Base-by-base conservation (phyloP, 164 flowering plant species). In the Berberis thunbergii region DNA sequence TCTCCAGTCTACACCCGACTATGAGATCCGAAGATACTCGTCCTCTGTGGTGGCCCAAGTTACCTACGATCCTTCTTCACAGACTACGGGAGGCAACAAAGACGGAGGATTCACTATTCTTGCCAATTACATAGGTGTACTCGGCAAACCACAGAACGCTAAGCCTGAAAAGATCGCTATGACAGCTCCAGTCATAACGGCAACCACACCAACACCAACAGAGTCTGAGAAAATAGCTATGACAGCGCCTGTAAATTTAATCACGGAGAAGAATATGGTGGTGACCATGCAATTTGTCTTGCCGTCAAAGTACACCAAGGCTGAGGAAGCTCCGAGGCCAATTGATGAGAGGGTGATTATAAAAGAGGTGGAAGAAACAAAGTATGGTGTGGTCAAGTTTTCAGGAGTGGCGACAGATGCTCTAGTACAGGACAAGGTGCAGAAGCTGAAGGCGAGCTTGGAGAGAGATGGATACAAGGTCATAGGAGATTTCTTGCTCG, bases 181-280 rank as follows among this genome's bases (percentile, higher is more conserved):
- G 96, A 91, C 98, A 0, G 86, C 95, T 0, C 98, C 96, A 0
- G 98, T 91, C 49, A 79, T 89, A 7, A 87, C 94, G 11, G 78
- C 64, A 52, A 46, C 68, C 9, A 40, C 76, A 2, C 67, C 57
- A 45, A 4, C 59, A 10, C 40, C 12, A 10, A 63, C 41, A 3
- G 4, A 68, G 0, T 40, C 73, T 1, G 86, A 86, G 62, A 78
- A 76, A 75, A 81, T 88, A 6, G 88, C 81, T 3, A 88, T 88
- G 96, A 88, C 96, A 4, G 81, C 86, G 10, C 96, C 91, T 0
- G 96, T 88, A 78, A 45, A 7, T 74, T 45, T 6, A 78, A 64
- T 39, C 66, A 63, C 10, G 56, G 1, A 62, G 1, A 53, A 50
- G 9, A 63, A 44, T n/a, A 9, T 69, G 73, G 79, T 89, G 82